Evolutionary conservation across 176 grass and related monocot genomes (phyloP).

Genomic region (Hordeum marinum): DNA sequence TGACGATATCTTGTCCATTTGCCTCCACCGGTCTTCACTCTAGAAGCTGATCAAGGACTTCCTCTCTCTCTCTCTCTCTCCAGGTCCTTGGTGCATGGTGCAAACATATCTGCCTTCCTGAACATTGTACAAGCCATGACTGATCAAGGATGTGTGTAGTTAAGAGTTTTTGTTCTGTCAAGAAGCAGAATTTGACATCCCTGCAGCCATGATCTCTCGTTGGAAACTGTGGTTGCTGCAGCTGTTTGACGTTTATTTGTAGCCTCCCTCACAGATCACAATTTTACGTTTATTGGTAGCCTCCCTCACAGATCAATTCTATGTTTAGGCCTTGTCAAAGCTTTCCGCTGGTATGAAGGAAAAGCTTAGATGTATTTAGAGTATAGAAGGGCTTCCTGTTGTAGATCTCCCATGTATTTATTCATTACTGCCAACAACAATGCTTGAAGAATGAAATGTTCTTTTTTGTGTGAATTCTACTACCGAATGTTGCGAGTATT

Average conservation of each 20-base stretch:
- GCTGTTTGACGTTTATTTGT: not conserved
- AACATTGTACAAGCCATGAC: constrained; percentile 96
- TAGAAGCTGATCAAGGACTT: constrained; percentile 22
- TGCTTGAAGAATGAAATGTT: constrained; percentile 4
- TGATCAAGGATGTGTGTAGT: constrained; percentile 92
- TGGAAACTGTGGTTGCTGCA: not conserved
- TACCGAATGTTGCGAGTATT: too few species aligned
- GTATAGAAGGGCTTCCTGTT: constrained; percentile 21
- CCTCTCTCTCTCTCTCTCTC: not conserved
- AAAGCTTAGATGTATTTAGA: not conserved
- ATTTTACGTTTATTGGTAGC: not conserved
- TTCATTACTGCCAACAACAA: not conserved
- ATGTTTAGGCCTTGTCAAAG: not conserved
- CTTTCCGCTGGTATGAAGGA: not conserved
- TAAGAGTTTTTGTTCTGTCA: constrained; percentile 10
- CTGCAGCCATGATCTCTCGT: not conserved
- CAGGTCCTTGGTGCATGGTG: constrained; percentile 85
- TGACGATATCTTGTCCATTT: not conserved
- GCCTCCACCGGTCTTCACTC: not conserved
- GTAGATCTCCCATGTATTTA: constrained; percentile 10
- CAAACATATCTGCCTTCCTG: constrained; percentile 86
- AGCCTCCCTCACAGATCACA: not conserved
- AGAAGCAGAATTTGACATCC: constrained; percentile 1
- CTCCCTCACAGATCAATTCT: not conserved
- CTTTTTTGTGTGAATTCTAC: too few species aligned